A percentile compares a stretch with the other conserved stretches of the same genome.
Conservation (phyloP, 306 rosid species). For the Cajanus cajan region DNA sequence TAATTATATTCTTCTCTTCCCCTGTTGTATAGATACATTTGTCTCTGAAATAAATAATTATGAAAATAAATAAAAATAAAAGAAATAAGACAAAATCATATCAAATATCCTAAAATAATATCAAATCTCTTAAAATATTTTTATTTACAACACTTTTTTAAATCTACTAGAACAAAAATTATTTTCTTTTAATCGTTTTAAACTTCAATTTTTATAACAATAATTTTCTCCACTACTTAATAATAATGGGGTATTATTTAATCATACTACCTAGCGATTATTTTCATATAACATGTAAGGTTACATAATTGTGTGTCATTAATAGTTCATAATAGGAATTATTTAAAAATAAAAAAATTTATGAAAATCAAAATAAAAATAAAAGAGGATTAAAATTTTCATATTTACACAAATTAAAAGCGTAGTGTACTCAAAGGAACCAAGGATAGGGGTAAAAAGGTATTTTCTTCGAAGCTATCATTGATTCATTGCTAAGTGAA, state of each 20-base stretch:
- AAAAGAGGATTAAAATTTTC: not conserved
- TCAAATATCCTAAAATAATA: too few species aligned
- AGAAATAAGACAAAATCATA: too few species aligned
- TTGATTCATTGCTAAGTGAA: not conserved
- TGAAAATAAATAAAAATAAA: too few species aligned
- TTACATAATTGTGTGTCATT: too few species aligned
- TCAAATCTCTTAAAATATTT: too few species aligned
- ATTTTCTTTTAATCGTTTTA: not conserved
- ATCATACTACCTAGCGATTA: not conserved
- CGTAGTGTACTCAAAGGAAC: not conserved
- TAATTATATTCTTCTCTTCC: too few species aligned
- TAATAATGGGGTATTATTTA: not conserved
- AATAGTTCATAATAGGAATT: not conserved
- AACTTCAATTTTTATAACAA: not conserved
- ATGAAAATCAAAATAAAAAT: not conserved
- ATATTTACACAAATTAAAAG: not conserved
- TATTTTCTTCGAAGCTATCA: not conserved
- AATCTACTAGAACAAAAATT: too few species aligned
- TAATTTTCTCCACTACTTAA: not conserved
- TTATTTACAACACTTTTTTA: too few species aligned
- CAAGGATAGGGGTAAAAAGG: not conserved
- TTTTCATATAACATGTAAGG: not conserved
- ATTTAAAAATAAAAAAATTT: not conserved
- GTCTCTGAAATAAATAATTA: too few species aligned
- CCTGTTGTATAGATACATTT: too few species aligned